Evolutionary conservation across 2,329 filamentous ascomycete genomes (phyloP).

Genomic region (Dothidotthia symphoricarpi): DNA sequence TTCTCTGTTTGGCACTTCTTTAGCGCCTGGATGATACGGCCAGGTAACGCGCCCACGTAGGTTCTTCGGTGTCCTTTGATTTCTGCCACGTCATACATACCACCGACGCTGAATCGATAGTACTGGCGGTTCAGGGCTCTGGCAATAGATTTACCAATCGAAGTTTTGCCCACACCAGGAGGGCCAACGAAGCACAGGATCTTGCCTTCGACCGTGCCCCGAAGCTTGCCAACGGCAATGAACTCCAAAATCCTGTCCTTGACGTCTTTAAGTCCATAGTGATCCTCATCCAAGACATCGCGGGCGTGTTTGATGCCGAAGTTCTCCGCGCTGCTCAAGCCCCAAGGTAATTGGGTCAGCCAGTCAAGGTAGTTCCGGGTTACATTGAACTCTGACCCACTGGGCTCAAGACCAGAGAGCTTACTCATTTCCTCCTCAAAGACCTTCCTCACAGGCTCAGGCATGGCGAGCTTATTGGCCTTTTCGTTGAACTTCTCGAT

Average conservation of each 20-base stretch:
- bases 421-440: constrained; percentile 99
- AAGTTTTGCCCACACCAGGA: constrained; percentile 96
- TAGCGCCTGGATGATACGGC: constrained; percentile 93
- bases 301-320: constrained; percentile 92
- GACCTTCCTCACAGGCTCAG: constrained; percentile 91
- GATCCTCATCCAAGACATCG: constrained; percentile 89
- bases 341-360: constrained; percentile 98
- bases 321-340: constrained; percentile 90
- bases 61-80: constrained; percentile 97
- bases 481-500: constrained; percentile 98
- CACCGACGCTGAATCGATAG: constrained; percentile 97
- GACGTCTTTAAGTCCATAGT: constrained; percentile 95
- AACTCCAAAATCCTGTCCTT: constrained; percentile 98
- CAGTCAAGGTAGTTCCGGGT: constrained; percentile 98
- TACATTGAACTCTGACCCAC: constrained; percentile 97
- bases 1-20: constrained; percentile 99
- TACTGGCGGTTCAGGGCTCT: constrained; percentile 92
- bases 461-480: constrained; percentile 90
- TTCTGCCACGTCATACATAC: constrained; percentile 93
- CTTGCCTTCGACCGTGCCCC: constrained; percentile 96
- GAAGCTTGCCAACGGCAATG: constrained; percentile 94
- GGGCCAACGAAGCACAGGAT: constrained; percentile 97
- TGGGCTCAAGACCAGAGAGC: constrained; percentile 88
- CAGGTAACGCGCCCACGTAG: constrained; percentile 92
- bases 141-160: constrained; percentile 97